phyloP scores from a whole-genome alignment of 179 eudicot species.

The Actinidia chinensis region DNA sequence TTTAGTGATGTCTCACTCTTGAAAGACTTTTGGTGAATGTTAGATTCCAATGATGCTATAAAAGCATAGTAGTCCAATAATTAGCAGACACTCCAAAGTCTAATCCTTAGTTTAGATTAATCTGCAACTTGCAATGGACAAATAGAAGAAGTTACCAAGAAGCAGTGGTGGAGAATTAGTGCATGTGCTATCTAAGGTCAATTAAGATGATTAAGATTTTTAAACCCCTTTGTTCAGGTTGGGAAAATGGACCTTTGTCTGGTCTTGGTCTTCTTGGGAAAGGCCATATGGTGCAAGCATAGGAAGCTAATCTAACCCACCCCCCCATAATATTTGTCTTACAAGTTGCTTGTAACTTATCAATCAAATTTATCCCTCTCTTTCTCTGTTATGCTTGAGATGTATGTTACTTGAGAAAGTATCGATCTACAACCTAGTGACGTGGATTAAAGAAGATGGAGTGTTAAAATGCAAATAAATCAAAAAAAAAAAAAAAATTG shows the following conservation, averaged over 20 bases:
- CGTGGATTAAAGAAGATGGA: no score
- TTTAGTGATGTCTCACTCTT: background rate
- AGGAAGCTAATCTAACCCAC: constrained; percentile 3
- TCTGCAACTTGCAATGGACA: background rate
- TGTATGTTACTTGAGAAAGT: no score
- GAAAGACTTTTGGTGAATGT: constrained; percentile 6
- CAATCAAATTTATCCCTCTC: no score
- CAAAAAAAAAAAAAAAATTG: no score
- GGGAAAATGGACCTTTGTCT: constrained; percentile 11
- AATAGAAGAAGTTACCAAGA: background rate
- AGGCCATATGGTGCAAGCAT: constrained; percentile 5
- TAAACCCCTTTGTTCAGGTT: background rate
- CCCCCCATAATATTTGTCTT: background rate
- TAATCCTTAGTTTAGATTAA: background rate
- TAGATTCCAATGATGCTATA: background rate
- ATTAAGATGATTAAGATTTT: background rate
- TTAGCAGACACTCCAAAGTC: background rate
- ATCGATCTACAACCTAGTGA: no score
- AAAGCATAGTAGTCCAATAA: no score
- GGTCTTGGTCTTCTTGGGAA: constrained; percentile 8
- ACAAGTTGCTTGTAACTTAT: background rate
- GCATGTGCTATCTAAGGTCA: constrained; percentile 3
- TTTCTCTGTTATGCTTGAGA: no score
- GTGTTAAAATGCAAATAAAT: no score
- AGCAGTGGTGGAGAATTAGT: background rate